Base-by-base conservation (phyloP, 2,329 filamentous ascomycete species). In the Penicillium sumatraense region DNA sequence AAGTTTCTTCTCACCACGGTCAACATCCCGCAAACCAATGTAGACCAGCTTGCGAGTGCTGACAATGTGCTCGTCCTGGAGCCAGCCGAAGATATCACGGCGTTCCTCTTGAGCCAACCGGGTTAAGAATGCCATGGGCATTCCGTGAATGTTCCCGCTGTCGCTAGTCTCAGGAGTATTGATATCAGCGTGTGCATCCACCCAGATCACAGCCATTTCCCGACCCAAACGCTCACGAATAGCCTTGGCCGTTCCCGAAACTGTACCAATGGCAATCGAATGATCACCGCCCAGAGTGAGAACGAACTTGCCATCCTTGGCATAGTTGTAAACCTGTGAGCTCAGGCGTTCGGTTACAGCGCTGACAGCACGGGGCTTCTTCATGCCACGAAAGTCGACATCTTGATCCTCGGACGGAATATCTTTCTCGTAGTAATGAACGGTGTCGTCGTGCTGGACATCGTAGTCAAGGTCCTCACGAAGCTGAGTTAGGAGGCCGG, bases 101-200 rank as follows among this genome's bases (percentile, higher is more conserved):
- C 85, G 81, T 45, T 90, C 84, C 67, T 92, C 90, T 63, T 80
- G 86, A 42, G 93, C 90, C 54, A 99, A 80, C 0, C 95, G 91
- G 0, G 92, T 93, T 63, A 96, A 75, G 77, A 98, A 99, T 3
- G 91, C 86, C 33, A 98, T 90, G 2, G 95, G 95, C 95, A 99
- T 99, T 66, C 95, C 95, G 78, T 99, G 95, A 60, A 99, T 89
- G 77, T 98, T 98, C 29, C 95, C 95, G 64, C 89, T 95, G 38
- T 84, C 89, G 62, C 89, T 93, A 45, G 86, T 89, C 83, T 98
- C 93, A 50, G 93, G 95, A 1, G 90, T 92, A 80, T 99, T 99
- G 81, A 99, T 97, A 75, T 99, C 95, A 51, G 93, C 89, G 76
- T 99, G 95, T 23, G 95, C 95, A 76, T 99, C 95, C 27, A 99